phyloP scores from a whole-genome alignment of 192 early-diverging fungal genomes.

The Coemansia sp. region DNA sequence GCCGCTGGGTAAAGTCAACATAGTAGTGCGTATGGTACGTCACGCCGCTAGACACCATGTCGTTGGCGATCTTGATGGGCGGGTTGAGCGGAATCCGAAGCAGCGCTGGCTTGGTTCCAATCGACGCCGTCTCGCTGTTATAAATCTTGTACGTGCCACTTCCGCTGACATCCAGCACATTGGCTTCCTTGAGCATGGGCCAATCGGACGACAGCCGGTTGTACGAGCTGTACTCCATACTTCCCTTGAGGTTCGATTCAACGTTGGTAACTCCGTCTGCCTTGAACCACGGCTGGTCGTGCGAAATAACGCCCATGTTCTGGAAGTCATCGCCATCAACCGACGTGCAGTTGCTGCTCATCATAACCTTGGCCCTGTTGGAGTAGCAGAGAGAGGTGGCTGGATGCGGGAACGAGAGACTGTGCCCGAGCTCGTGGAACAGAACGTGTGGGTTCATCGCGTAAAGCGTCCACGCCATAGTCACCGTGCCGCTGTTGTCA shows the following conservation, averaged over 20 bases:
- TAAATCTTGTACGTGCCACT: constrained; percentile 1
- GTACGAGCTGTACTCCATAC: constrained; percentile 3
- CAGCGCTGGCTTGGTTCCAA: background rate
- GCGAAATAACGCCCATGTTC: constrained; percentile 5
- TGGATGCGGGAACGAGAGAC: background rate
- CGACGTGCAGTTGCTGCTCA: constrained; percentile 6
- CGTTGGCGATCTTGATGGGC: background rate
- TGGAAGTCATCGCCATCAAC: background rate
- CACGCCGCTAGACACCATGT: background rate
- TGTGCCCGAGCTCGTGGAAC: constrained; percentile 9
- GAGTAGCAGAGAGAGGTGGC: background rate
- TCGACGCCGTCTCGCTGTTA: background rate
- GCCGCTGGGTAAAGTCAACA: constrained; percentile 3
- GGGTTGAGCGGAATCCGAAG: constrained; percentile 4
- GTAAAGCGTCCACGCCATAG: background rate
- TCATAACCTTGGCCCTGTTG: background rate
- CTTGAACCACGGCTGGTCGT: constrained; percentile 6
- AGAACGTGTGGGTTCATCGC: background rate
- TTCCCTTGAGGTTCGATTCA: background rate
- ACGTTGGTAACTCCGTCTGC: constrained; percentile 5
- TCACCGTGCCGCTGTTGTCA: background rate
- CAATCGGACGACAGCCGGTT: background rate
- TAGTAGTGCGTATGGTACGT: constrained; percentile 6
- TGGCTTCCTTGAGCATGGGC: constrained; percentile 8
- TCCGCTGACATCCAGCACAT: background rate